These are phyloP conservation scores for Neonectria coccinea DNA, from an alignment of 2,329 filamentous ascomycete genomes.

Conservation along the genomic window DNA sequence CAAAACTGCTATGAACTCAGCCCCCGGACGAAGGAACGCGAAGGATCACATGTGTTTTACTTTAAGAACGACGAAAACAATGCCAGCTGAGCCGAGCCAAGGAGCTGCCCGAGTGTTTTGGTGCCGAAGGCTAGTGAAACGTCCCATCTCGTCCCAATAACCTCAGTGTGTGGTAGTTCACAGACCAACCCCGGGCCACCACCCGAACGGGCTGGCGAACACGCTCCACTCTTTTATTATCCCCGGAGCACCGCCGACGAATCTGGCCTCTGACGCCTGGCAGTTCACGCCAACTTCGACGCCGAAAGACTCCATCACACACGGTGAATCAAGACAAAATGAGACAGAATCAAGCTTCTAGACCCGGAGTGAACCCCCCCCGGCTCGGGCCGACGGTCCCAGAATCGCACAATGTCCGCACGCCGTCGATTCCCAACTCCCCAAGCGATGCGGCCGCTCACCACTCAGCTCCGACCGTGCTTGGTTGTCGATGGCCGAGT, in stretches of 20 bases:
- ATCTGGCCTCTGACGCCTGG: neutral
- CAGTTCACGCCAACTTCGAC: conserved; percentile 4
- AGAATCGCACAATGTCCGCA: conserved; percentile 23
- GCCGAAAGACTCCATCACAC: conserved; percentile 2
- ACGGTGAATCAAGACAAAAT: neutral
- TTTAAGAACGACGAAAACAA: neutral
- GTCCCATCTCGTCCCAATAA: neutral
- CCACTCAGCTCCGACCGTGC: conserved; percentile 11
- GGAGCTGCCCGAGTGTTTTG: neutral
- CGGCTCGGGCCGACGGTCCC: conserved; percentile 20
- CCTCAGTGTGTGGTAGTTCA: neutral
- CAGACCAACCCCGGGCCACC: neutral
- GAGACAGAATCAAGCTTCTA: conserved; percentile 8
- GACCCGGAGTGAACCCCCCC: conserved; percentile 8
- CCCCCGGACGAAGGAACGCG: neutral
- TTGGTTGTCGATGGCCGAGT: neutral
- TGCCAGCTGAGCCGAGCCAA: neutral
- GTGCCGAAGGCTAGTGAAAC: neutral
- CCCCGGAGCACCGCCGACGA: neutral
- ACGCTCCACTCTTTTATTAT: neutral
- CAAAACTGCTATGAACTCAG: neutral
- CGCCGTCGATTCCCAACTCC: neutral
- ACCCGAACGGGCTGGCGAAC: neutral
- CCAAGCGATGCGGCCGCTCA: conserved; percentile 1
- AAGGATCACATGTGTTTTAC: neutral